These are phyloP conservation scores for Chrysosporium keratinophilum DNA, from an alignment of 2,329 filamentous ascomycete genomes.

Conservation along the genomic window DNA sequence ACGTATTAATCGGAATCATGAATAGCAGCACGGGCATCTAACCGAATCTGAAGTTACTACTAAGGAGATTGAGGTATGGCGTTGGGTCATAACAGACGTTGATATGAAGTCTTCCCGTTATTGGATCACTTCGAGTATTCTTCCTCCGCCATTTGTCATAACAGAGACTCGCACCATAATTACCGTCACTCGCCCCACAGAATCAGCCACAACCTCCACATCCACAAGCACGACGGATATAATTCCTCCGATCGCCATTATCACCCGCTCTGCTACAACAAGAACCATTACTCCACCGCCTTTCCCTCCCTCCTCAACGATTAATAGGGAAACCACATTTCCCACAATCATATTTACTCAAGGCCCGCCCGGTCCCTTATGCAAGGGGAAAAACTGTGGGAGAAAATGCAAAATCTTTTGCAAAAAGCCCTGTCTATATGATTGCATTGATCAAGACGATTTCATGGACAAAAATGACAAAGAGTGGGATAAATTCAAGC, in stretches of 20 bases:
- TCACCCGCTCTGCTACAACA: neutral
- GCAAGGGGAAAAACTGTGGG: constrained; percentile 2
- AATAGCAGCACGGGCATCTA: neutral
- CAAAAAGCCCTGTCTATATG: neutral
- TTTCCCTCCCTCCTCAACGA: neutral
- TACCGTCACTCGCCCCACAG: neutral
- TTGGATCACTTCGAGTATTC: constrained; percentile 1
- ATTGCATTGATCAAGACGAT: constrained; percentile 4
- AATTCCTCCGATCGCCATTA: neutral
- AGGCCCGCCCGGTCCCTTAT: constrained; percentile 5
- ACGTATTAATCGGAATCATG: neutral
- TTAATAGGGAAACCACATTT: neutral
- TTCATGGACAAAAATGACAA: constrained; percentile 9
- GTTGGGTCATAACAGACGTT: constrained; percentile 3
- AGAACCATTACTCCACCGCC: constrained; percentile 10
- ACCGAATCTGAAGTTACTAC: neutral
- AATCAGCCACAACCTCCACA: neutral
- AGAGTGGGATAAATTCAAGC: neutral
- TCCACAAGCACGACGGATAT: neutral
- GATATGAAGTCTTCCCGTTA: neutral
- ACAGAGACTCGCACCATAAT: neutral
- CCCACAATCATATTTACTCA: constrained; percentile 4
- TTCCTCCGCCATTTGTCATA: constrained; percentile 11
- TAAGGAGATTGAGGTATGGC: constrained; percentile 7
- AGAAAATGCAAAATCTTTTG: constrained; percentile 6